Base-by-base conservation (phyloP, 2,329 filamentous ascomycete species). In the Phoma sp. region DNA sequence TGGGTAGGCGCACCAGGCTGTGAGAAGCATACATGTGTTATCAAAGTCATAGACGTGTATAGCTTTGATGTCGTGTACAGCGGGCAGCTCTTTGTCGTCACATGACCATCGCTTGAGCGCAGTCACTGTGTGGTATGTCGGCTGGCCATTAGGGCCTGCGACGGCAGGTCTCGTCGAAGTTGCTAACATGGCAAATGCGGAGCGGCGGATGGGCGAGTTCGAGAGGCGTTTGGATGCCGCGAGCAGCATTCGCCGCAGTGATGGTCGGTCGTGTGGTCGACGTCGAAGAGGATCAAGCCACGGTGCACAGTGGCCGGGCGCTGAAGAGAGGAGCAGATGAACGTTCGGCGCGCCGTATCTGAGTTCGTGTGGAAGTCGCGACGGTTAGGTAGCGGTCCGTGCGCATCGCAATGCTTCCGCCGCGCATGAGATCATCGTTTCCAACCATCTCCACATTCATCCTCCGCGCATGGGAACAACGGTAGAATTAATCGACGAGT, bases 21-120 rank as follows among this genome's bases (percentile, higher is more conserved):
- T 37, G 47, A 36, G 33, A 40, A 33, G 60, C 88, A 74, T 80
- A 94, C 91, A 79, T 33, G 94, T 98, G 72, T 99, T 98, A 77
- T 99, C 95, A 75, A 98, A 99, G 76, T 99, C 95, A 79, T 98
- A 98, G 64, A 99, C 85, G 72, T 98, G 94, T 47, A 99, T 86
- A 8, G 86, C 79, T 73, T 86, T 91, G 76, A 98, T 88, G 51
- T 85, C 81, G 37, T 89, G 81, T 10, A 87, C 82, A 29, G 85
- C 84, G 85, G 92, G 91, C 31, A 95, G 81, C 57, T 88, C 84
- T 70, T 86, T 88, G 69, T 87, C 86, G 57, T 88, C 80, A 64
- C 92, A 86, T 36, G 91, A 96, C 93, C 93, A 97, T 64, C 93
- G 83, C 75, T 88, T 88, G 60, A 96, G 79, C 37, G 88, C 85